Evolutionary conservation across 2,329 filamentous ascomycete genomes (phyloP), one percentile per base, ranked within the genome.

Genomic region (Ceratocystis variospora): DNA sequence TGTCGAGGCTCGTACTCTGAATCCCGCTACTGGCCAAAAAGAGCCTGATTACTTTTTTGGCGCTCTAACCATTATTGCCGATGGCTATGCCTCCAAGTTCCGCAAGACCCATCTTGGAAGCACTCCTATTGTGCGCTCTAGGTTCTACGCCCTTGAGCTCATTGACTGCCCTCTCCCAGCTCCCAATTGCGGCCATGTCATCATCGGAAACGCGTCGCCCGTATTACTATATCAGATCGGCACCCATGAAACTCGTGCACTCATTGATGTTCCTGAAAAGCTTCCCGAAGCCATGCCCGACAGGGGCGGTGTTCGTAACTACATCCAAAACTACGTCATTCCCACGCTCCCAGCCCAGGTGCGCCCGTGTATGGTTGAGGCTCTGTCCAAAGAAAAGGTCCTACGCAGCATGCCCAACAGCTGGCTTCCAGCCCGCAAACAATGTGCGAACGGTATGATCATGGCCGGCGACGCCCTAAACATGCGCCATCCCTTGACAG

Each of bases 401-500:
- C 87, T 90, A 17, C 76, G 77, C 69, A 90, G 85, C 71, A 99
- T 99, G 94, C 94, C 94, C 64, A 99, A 97, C 77, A 93, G 88
- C 68, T 99, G 89, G 81, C 83, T 99, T 1, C 92, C 94, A 4
- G 85, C 94, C 0, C 82, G 85, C 0, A 77, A 76, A 57, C 88
- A 88, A 68, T 62, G 63, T 59, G 68, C 73, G 57, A 76, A 76
- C 59, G 88, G 89, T 73, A 82, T 96, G 68, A 81, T 96, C 62
- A 79, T 99, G 45, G 81, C 97, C 7, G 94, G 94, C 68, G 94
- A 99, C 74, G 93, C 94, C 15, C 87, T 96, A 81, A 99, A 99
- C 79, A 99, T 99, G 94, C 89, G 94, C n/a, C 94, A 99, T 77
- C 94, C 94, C 1, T 81, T 99, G 12, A 99, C 94, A 0, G 94